Base-by-base conservation (phyloP, 2,329 filamentous ascomycete species). In the Pestalotiopsis sp. region DNA sequence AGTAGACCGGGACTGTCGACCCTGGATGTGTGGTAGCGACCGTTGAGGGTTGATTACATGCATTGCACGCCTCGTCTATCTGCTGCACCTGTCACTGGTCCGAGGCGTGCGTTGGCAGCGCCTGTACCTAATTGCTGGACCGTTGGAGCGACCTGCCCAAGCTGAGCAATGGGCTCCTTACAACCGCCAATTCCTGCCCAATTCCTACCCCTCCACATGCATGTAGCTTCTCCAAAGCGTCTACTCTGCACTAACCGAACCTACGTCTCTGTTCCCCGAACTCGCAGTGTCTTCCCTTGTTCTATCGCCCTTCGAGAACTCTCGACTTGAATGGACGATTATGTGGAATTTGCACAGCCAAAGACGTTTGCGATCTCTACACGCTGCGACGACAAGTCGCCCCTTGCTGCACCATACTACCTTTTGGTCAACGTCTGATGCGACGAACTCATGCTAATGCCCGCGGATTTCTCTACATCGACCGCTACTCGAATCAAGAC, bases 151-250 rank as follows among this genome's bases (percentile, higher is more conserved):
- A 61, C 57, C 14, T 31, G 57, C 27, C 23, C 57, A 23, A 27
- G 23, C 57, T 27, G n/a, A 59, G 14, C 6, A 59, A 23, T 13
- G 23, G 6, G 57, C 9, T 14, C 11, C 9, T 7, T 11, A 59
- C n/a, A 31, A 6, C 27, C 57, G 59, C n/a, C 31, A 38, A 61
- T 61, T 38, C 59, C 59, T 61, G 59, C 59, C 59, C 59, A 61
- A 61, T 61, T 4, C 13, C 23, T 14, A 17, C 31, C 45, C 45
- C 45, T n/a, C 11, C 31, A 17, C 59, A n/a, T 61, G 59, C 45
- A n/a, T 41, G 59, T 5, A 52, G 45, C 45, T 52, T 52, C 17
- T n/a, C 45, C 45, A n/a, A 52, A 31, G 31, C 17, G 6, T 52
- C 17, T 9, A 20, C 17, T 52, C 7, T 31, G 31, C 7, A 31